These are phyloP conservation scores for Cutaneotrichosporon arboriforme DNA, from an alignment of 1,284 basidiomycete genomes.

Conservation along the genomic window DNA sequence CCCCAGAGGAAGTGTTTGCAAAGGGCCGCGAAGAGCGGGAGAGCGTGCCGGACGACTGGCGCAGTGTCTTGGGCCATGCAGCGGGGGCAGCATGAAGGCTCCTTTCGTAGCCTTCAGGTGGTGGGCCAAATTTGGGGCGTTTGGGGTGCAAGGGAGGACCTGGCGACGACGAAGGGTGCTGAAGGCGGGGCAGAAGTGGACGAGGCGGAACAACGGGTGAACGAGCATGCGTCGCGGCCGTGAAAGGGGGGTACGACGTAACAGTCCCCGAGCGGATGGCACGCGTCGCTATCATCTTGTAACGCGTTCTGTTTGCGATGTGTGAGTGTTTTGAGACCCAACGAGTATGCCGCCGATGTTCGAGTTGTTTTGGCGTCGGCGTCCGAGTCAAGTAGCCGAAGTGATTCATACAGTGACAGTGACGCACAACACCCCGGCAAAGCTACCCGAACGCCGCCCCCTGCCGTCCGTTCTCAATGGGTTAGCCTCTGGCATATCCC, in stretches of 20 bases:
- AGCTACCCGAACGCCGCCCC: no score
- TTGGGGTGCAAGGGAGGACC: slow-evolving; percentile 2
- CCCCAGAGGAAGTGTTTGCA: slow-evolving; percentile 2
- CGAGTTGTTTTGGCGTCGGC: no score
- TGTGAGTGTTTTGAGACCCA: no score
- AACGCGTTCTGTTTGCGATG: no score
- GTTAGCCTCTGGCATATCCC: no score
- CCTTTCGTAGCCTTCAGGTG: slow-evolving; percentile 46
- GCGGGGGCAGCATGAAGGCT: slow-evolving; percentile 70
- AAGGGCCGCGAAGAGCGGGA: slow-evolving; percentile 20
- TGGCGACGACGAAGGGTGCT: background rate
- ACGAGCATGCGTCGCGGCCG: slow-evolving; percentile 6
- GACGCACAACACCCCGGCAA: no score
- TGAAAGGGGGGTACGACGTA: slow-evolving; percentile 9
- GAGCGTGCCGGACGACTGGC: slow-evolving; percentile 29
- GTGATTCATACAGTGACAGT: no score
- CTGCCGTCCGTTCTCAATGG: no score
- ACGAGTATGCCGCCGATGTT: no score
- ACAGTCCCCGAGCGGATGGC: background rate
- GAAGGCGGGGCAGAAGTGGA: slow-evolving; percentile 6
- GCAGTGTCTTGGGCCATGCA: slow-evolving; percentile 56
- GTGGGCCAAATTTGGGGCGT: slow-evolving; percentile 25
- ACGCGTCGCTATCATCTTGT: background rate
- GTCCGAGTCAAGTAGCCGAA: no score
- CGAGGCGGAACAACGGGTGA: slow-evolving; percentile 9